These are phyloP conservation scores for Macrolepiota albuminosa DNA, from an alignment of 768 basidiomycete genomes.

Conservation along the genomic window DNA sequence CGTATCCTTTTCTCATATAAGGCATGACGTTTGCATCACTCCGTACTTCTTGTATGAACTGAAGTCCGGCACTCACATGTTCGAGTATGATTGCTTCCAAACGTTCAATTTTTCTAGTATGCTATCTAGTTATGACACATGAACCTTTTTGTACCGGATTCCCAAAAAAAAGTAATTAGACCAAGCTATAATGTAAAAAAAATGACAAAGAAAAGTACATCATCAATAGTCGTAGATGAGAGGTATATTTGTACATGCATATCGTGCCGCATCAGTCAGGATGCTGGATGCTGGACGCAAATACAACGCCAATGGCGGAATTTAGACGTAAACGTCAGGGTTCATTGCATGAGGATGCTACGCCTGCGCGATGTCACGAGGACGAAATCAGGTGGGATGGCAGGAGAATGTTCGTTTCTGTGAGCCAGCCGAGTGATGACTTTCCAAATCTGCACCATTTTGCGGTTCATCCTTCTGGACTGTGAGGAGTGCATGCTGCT, in stretches of 20 bases:
- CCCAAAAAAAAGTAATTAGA: background rate
- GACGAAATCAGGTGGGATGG: conserved; percentile 57
- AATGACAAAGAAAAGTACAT: background rate
- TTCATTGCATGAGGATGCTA: conserved; percentile 35
- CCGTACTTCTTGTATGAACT: background rate
- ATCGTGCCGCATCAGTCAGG: no score
- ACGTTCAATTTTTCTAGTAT: background rate
- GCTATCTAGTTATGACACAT: background rate
- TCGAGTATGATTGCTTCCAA: background rate
- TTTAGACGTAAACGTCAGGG: background rate
- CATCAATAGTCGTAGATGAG: background rate
- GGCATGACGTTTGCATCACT: no score
- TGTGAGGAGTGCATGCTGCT: conserved; percentile 21
- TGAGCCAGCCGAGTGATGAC: conserved; percentile 49
- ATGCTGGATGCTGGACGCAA: background rate
- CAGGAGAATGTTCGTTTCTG: conserved; percentile 46
- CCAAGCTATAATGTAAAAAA: background rate
- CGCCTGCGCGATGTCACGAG: conserved; percentile 53
- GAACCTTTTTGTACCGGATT: background rate
- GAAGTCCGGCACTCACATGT: background rate
- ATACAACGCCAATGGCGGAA: background rate
- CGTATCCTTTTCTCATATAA: no score
- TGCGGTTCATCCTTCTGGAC: conserved; percentile 50
- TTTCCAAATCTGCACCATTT: conserved; percentile 59
- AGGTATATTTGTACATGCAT: background rate